These are phyloP conservation scores for Fraxinus sp. DNA, from an alignment of 305 asterid species.

Conservation along the genomic window DNA sequence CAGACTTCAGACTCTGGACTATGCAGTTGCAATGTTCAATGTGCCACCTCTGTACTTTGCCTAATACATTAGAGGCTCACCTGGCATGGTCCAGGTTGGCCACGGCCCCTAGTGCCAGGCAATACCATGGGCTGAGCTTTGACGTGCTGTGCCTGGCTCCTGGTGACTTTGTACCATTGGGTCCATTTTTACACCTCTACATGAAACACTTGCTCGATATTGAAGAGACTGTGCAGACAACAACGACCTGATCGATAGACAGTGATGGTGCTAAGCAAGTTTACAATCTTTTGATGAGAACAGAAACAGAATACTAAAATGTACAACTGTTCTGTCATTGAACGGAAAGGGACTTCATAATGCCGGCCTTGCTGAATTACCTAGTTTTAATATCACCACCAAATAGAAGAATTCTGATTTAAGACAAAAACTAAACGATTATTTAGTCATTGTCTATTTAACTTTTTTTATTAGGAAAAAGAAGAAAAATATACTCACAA, in stretches of 20 bases:
- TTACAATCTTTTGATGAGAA: background rate
- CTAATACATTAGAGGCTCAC: background rate
- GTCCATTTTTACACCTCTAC: background rate
- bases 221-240: background rate
- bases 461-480: background rate
- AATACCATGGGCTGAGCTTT: background rate
- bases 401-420: background rate
- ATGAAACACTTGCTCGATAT: background rate
- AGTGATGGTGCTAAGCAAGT: background rate
- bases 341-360: conserved; percentile 12
- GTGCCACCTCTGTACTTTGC: background rate
- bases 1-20: background rate
- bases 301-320: background rate
- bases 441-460: background rate
- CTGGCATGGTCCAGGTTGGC: background rate
- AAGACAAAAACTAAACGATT: background rate
- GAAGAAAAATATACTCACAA: background rate
- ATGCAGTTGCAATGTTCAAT: background rate
- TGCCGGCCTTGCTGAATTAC: conserved; percentile 10
- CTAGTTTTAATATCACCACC: background rate
- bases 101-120: background rate
- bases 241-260: background rate
- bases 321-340: background rate
- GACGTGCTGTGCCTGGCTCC: background rate
- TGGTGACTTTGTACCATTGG: background rate